Evolutionary conservation across 2,329 filamentous ascomycete species (phyloP), one percentile per base, ranked within the genome.

Genomic region (Nemania sp.): DNA sequence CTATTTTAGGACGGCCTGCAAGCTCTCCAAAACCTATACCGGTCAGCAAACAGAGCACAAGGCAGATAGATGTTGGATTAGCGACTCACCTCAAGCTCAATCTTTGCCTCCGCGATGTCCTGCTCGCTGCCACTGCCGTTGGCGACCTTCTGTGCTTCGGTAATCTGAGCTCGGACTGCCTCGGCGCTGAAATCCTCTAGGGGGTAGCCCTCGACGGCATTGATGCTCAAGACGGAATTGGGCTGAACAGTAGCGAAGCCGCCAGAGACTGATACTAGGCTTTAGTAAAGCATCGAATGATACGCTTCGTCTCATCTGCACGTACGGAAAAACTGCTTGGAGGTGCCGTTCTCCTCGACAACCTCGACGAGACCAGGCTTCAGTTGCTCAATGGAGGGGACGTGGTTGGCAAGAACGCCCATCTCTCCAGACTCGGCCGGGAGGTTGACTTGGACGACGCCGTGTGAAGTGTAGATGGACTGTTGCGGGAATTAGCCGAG

Each of bases 401-500:
- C 95, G 87, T 99, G 95, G 86, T 95, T 96, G 78, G 95, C 95
- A 76, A 99, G 90, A 73, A 99, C 90, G 90, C 95, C 95, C 95
- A 99, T 99, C 74, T 98, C 95, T 78, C 95, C 95, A 66, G 93
- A 96, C 80, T 97, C 95, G 75, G 95, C 95, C 78, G 95, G 90
- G 75, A 99, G 89, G 87, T 99, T 99, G 84, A 99, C 95, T 84
- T 99, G 95, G 75, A 98, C 88, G 76, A 88, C 85, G 75, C 86
- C 84, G 73, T 87, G 81, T 71, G 81, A 87, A 79, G 85, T 85
- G 83, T 85, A 88, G 80, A 89, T 81, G 73, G 89, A 81, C 90
- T 92, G 75, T 75, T 81, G 81, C 78, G 81, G 78, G 73, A 81
- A 81, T 83, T 83, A 83, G 78, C 75, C 52, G 39, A 35, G 47